phyloP scores from a whole-genome alignment of 495 filamentous ascomycete genomes.

The Bombardia bombarda region DNA sequence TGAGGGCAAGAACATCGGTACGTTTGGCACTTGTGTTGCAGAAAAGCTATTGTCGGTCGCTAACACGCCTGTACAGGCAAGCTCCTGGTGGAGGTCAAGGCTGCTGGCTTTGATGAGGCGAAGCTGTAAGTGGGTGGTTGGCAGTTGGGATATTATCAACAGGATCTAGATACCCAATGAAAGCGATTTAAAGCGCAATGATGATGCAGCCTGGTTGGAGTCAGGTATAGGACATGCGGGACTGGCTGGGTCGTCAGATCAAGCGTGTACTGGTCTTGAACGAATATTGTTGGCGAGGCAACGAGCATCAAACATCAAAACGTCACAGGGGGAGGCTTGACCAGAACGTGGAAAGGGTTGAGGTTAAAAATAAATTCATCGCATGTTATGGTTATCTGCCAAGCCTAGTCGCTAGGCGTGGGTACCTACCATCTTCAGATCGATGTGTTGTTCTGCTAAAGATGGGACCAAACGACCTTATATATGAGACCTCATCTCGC shows the following conservation, averaged over 20 bases:
- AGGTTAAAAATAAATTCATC: neutral
- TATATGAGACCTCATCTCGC: neutral
- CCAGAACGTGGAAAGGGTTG: too few species aligned
- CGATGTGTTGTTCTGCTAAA: too few species aligned
- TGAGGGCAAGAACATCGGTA: slow-evolving; percentile 49
- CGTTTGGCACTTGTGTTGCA: slow-evolving; percentile 6
- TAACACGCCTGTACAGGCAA: slow-evolving; percentile 10
- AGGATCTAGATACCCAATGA: too few species aligned
- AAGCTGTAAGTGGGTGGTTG: neutral
- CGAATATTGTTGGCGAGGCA: neutral
- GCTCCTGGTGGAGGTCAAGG: slow-evolving; percentile 24
- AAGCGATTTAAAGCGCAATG: too few species aligned
- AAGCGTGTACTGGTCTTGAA: too few species aligned
- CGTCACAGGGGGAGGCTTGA: too few species aligned
- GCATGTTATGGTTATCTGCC: neutral
- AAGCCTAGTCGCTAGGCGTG: neutral
- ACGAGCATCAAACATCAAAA: neutral
- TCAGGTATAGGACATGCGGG: neutral
- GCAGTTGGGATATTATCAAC: neutral
- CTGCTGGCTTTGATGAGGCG: slow-evolving; percentile 10
- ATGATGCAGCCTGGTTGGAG: neutral
- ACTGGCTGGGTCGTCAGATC: too few species aligned
- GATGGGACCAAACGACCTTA: too few species aligned
- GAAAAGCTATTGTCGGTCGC: neutral
- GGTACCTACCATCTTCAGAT: too few species aligned